Percentiles rank a stretch among this genome's conserved stretches.
Conservation (phyloP, 2,329 filamentous ascomycete genomes). For the Penicillium sp. region DNA sequence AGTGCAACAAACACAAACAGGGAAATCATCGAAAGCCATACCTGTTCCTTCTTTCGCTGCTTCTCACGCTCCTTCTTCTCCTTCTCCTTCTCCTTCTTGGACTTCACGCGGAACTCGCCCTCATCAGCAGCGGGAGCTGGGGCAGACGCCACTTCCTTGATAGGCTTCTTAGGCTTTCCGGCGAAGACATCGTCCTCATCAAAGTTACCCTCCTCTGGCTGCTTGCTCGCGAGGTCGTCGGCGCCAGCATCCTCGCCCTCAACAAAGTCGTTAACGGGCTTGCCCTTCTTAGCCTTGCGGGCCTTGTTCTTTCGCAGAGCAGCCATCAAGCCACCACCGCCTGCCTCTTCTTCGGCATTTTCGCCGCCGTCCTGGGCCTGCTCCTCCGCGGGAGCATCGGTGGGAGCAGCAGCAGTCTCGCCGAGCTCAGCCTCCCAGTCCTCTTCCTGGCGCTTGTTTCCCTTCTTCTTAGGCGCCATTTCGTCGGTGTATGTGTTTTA, state of each 20-base stretch:
- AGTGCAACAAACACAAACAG: neutral
- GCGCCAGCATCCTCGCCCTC: slow-evolving; percentile 65
- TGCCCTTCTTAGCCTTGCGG: slow-evolving; percentile 91
- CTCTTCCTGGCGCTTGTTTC: slow-evolving; percentile 80
- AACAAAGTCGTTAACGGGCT: slow-evolving; percentile 72
- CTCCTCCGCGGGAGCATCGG: slow-evolving; percentile 51
- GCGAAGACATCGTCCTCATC: slow-evolving; percentile 89
- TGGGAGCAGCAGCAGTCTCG: slow-evolving; percentile 66
- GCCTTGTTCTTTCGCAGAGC: slow-evolving; percentile 80
- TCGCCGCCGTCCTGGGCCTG: slow-evolving; percentile 56
- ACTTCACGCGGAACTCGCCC: slow-evolving; percentile 74
- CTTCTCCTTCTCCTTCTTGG: slow-evolving; percentile 98
- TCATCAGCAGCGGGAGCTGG: slow-evolving; percentile 55
- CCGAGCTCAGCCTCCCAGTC: slow-evolving; percentile 96
- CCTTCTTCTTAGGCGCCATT: slow-evolving; percentile 97
- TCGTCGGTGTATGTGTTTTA: slow-evolving; percentile 28
- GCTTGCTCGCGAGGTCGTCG: slow-evolving; percentile 66
- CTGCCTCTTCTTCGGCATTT: slow-evolving; percentile 62
- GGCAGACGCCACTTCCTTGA: slow-evolving; percentile 55
- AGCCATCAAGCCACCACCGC: slow-evolving; percentile 74
- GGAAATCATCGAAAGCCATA: slow-evolving; percentile 48
- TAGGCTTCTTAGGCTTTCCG: slow-evolving; percentile 70
- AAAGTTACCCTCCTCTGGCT: slow-evolving; percentile 78
- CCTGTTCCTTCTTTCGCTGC: slow-evolving; percentile 97
- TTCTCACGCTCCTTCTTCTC: slow-evolving; percentile 98